A percentile compares a stretch with the other conserved stretches of the same genome.
These are phyloP conservation scores for Ambrosiella xylebori DNA, from an alignment of 2,329 filamentous ascomycete genomes.

Conservation along the genomic window DNA sequence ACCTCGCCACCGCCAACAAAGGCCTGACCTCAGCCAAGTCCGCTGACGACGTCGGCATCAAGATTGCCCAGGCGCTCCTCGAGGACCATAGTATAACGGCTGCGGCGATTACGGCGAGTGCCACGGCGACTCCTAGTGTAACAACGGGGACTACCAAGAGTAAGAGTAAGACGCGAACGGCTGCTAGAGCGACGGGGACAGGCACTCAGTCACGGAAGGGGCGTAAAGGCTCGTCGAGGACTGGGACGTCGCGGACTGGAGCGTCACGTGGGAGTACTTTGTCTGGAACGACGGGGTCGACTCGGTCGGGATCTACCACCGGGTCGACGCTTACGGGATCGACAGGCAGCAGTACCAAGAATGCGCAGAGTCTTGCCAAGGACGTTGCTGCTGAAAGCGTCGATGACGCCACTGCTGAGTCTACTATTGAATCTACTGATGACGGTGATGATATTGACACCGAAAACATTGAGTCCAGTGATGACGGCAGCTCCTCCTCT, in stretches of 20 bases:
- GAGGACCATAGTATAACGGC: conserved; percentile 2
- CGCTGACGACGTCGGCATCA: conserved; percentile 6
- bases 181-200: not conserved
- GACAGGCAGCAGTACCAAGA: not conserved
- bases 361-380: not conserved
- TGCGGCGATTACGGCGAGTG: not conserved
- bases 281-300: not conserved
- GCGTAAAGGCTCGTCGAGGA: not conserved
- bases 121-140: not conserved
- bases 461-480: not conserved
- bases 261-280: too few relatives aligned
- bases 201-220: not conserved
- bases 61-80: conserved; percentile 6
- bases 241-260: not conserved
- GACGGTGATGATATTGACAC: not conserved
- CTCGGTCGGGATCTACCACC: not conserved
- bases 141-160: not conserved
- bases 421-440: not conserved
- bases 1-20: conserved; percentile 6
- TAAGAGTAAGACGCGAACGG: not conserved
- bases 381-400: not conserved
- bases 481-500: not conserved
- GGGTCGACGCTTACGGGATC: not conserved
- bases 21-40: conserved; percentile 4
- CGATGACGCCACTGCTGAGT: not conserved